A percentile compares a stretch with the other conserved stretches of the same genome.
phyloP scores from a whole-genome alignment of 1,284 basidiomycete species.

The Hymenochaete sp. region DNA sequence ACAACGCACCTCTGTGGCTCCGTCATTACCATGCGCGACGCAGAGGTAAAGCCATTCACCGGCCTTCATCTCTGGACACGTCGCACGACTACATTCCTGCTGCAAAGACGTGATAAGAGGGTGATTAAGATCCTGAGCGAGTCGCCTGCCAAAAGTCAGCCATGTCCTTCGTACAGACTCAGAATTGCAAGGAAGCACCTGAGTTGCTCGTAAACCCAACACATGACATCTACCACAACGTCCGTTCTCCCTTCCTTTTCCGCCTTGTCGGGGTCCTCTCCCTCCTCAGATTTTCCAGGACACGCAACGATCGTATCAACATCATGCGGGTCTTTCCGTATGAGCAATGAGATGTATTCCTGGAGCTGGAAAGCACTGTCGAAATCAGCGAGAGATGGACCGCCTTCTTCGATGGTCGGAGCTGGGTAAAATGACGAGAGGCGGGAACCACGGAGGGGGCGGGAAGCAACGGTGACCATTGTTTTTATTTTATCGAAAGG shows the following conservation, averaged over 20 bases:
- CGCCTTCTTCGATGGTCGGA: slow-evolving; percentile 41
- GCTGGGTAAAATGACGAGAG: slow-evolving; percentile 72
- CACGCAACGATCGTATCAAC: slow-evolving; percentile 75
- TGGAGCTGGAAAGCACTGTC: slow-evolving; percentile 93
- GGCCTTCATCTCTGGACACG: slow-evolving; percentile 95
- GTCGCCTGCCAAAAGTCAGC: slow-evolving; percentile 46
- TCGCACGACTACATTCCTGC: slow-evolving; percentile 71
- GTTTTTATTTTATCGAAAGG: background rate
- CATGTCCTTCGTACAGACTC: background rate
- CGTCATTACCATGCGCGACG: slow-evolving; percentile 80
- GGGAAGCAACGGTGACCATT: slow-evolving; percentile 13
- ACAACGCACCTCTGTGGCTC: slow-evolving; percentile 58
- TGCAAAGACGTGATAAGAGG: slow-evolving; percentile 84
- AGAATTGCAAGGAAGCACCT: slow-evolving; percentile 42
- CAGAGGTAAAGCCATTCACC: slow-evolving; percentile 96
- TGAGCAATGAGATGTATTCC: slow-evolving; percentile 86
- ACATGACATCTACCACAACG: slow-evolving; percentile 63
- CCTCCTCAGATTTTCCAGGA: slow-evolving; percentile 40
- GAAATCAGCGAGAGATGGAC: slow-evolving; percentile 55
- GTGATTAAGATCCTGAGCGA: slow-evolving; percentile 87
- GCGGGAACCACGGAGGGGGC: slow-evolving; percentile 64
- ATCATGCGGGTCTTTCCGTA: slow-evolving; percentile 81
- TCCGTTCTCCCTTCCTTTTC: slow-evolving; percentile 39
- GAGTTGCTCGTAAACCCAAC: slow-evolving; percentile 95
- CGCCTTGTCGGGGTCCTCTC: slow-evolving; percentile 33